Evolutionary conservation across 306 rosid species (phyloP).

Genomic region (Quercus parvula): DNA sequence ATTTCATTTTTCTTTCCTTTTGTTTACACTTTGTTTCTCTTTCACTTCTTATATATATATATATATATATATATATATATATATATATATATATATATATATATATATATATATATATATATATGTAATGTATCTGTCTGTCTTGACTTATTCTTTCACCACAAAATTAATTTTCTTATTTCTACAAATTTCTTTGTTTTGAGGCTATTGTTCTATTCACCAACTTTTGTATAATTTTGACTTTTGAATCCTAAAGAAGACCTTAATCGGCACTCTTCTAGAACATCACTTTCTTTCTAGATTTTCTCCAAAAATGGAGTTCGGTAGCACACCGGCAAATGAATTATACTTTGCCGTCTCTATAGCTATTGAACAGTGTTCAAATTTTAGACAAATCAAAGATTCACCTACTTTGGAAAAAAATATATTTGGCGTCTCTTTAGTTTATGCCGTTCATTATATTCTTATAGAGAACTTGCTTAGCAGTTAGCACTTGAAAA

Average conservation of each 20-base stretch:
- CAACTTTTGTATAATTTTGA: constrained; percentile 4
- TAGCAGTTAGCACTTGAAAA: too few relatives aligned
- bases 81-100: background rate
- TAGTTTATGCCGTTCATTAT: background rate
- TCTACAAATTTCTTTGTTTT: background rate
- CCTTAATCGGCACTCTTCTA: constrained; percentile 30
- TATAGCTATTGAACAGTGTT: background rate
- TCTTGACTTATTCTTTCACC: background rate
- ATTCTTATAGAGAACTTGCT: too few relatives aligned
- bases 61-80: too few relatives aligned
- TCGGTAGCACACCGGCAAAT: too few relatives aligned
- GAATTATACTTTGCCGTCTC: too few relatives aligned
- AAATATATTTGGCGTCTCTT: background rate
- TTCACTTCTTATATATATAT: background rate
- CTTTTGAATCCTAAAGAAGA: background rate
- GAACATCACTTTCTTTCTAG: background rate
- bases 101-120: background rate
- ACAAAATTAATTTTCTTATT: background rate
- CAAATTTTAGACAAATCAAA: background rate
- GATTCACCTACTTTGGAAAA: background rate
- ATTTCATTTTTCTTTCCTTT: background rate
- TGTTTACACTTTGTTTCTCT: background rate
- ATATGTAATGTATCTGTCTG: background rate
- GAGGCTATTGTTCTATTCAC: background rate
- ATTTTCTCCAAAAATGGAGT: too few relatives aligned